Conservation (phyloP, 2,329 filamentous ascomycete genomes). For the Beauveria medogensis region DNA sequence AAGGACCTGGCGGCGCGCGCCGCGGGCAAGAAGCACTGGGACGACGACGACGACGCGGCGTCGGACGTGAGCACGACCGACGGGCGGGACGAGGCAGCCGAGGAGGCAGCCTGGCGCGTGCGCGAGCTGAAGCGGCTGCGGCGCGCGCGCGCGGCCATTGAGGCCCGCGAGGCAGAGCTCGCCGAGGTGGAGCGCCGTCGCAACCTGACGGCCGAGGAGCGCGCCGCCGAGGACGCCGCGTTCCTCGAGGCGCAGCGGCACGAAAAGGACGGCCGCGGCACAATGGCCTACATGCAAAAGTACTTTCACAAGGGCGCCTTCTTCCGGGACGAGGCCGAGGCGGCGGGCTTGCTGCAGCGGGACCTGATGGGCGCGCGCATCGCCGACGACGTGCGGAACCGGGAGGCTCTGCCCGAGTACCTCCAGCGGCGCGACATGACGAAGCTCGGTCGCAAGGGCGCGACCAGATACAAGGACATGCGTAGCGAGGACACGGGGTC, state of each 20-base stretch:
- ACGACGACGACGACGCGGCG: constrained; percentile 62
- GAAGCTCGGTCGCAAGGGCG: constrained; percentile 84
- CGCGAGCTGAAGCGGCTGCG: constrained; percentile 85
- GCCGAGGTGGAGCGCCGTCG: constrained; percentile 84
- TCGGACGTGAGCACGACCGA: constrained; percentile 85
- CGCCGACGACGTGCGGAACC: constrained; percentile 73
- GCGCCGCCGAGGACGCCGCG: constrained; percentile 74
- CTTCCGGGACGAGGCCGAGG: constrained; percentile 73
- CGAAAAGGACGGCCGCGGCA: constrained; percentile 68
- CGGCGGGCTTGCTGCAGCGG: constrained; percentile 66
- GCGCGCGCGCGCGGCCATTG: constrained; percentile 76
- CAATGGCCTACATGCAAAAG: constrained; percentile 87
- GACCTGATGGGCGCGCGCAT: constrained; percentile 82
- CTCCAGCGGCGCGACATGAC: constrained; percentile 92
- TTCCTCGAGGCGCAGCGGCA: constrained; percentile 71
- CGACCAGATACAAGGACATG: constrained; percentile 83
- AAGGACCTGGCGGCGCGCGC: constrained; percentile 69
- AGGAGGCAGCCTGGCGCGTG: constrained; percentile 88
- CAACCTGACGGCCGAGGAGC: constrained; percentile 79
- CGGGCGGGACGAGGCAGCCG: constrained; percentile 75
- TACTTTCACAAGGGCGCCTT: constrained; percentile 98
- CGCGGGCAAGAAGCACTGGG: constrained; percentile 78
- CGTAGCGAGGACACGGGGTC: constrained; percentile 82
- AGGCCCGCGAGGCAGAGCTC: constrained; percentile 72
- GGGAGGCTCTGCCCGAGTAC: constrained; percentile 78